A percentile compares a stretch with the other conserved stretches of the same genome.
These are phyloP conservation scores for Backusella australiensis DNA, from an alignment of 192 early-diverging fungal species.

Conservation along the genomic window DNA sequence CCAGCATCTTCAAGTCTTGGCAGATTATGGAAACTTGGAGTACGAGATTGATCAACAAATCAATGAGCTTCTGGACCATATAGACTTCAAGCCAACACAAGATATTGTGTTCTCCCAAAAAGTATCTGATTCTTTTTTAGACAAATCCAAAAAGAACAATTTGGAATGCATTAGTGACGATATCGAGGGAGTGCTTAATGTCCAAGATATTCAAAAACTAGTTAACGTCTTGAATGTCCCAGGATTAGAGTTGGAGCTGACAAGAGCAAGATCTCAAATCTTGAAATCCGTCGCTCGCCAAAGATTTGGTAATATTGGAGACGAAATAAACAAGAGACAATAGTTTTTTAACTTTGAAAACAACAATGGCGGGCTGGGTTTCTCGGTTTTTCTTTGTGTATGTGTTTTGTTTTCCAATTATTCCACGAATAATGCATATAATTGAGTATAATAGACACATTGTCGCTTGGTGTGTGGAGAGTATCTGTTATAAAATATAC, in stretches of 20 bases:
- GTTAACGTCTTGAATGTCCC: constrained; percentile 41
- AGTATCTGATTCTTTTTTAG: constrained; percentile 6
- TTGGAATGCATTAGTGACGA: constrained; percentile 18
- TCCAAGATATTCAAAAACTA: constrained; percentile 38
- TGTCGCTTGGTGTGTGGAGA: too few relatives aligned
- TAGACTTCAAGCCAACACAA: neutral
- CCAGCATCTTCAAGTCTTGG: constrained; percentile 23
- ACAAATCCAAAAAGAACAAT: constrained; percentile 6
- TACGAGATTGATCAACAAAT: constrained; percentile 1
- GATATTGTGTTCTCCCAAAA: constrained; percentile 24
- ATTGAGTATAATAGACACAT: too few relatives aligned
- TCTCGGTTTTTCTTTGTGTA: too few relatives aligned
- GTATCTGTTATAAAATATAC: too few relatives aligned
- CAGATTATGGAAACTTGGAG: constrained; percentile 1
- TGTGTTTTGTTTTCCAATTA: too few relatives aligned
- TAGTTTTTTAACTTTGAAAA: neutral
- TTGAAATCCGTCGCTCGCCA: constrained; percentile 16
- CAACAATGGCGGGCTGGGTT: too few relatives aligned
- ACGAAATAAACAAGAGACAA: constrained; percentile 1
- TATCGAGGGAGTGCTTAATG: constrained; percentile 33
- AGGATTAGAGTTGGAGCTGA: constrained; percentile 44
- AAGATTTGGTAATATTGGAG: neutral
- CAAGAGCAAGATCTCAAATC: constrained; percentile 56
- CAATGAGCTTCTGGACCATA: neutral
- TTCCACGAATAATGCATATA: too few relatives aligned